These are phyloP conservation scores for Nephromyces sp. DNA, from an alignment of 169 alveolate species.

Conservation along the genomic window DNA sequence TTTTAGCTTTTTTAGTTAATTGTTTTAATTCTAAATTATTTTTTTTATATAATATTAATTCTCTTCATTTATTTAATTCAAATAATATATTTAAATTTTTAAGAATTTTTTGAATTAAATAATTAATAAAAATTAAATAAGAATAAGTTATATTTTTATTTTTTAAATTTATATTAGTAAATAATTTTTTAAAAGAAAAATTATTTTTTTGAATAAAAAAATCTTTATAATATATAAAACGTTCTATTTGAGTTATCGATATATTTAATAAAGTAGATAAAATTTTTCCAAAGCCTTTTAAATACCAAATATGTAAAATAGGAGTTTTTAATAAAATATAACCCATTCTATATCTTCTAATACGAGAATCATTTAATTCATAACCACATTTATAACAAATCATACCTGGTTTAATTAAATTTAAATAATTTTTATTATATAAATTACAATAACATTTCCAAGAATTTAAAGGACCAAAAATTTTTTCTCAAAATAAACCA, in stretches of 20 bases:
- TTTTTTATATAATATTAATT: background rate
- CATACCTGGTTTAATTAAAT: conserved; percentile 11
- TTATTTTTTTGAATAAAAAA: conserved; percentile 7
- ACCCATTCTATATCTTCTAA: conserved; percentile 39
- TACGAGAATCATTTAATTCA: conserved; percentile 15
- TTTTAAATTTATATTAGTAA: background rate
- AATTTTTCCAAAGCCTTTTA: conserved; percentile 7
- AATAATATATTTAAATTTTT: background rate
- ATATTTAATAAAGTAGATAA: conserved; percentile 16
- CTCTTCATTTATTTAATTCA: background rate
- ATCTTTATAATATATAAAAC: conserved; percentile 20
- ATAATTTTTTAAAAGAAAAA: conserved; percentile 6
- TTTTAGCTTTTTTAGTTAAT: background rate
- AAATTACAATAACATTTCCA: conserved; percentile 17
- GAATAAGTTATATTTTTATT: no score
- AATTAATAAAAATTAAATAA: background rate
- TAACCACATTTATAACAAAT: conserved; percentile 16
- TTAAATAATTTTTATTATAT: background rate
- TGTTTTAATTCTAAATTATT: background rate
- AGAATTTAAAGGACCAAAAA: conserved; percentile 37
- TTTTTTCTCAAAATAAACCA: conserved; percentile 42
- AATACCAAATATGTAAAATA: conserved; percentile 21
- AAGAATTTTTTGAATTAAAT: background rate
- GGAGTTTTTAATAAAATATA: conserved; percentile 29
- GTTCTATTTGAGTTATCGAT: conserved; percentile 6